Evolutionary conservation across 2,329 filamentous ascomycete species (phyloP), one percentile per base, ranked within the genome.

Genomic region (Helminthosporium solani): DNA sequence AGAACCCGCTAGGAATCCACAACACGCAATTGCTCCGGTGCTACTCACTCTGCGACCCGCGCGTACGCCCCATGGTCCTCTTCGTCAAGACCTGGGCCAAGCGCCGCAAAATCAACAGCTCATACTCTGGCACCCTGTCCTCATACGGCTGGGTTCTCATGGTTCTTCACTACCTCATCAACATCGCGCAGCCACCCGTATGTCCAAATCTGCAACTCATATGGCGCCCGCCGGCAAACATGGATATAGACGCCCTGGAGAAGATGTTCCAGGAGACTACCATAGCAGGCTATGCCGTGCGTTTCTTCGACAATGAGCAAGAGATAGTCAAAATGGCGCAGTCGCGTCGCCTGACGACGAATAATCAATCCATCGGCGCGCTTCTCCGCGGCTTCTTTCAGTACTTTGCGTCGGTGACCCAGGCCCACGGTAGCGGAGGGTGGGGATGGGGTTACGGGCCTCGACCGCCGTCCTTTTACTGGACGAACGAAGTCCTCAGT

Each of bases 21-120:
- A 96, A 96, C 67, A 95, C 90, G 0, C 74, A 82, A 27, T 81
- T 96, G 31, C 79, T 96, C 23, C 83, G 87, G 31, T 92, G 88
- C 67, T 96, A 96, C 70, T 86, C 87, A 2, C 80, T 82, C 44
- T 88, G 86, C 16, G 91, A 96, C 63, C 73, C 81, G 3, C 84
- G 91, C 9, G 88, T 96, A 4, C 80, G 83, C 18, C 82, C 84
- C 1, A 81, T 96, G 73, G 83, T 95, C 1, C 73, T 95, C 7
- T 95, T 96, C 64, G 77, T 96, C 64, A 96, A 96, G 70, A 81
- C 89, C 52, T 96, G 91, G 90, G 89, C 90, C 20, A 95, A 94
- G 68, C 78, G 79, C 21, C 84, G 91, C 37, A 87, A 84, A 52
- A 91, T 96, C 72, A 96, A 96, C 70, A 88, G 85, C 33, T 84